These are phyloP conservation scores for Saccharomyces uvarum DNA, from an alignment of 1,139 yeast genomes.

Conservation along the genomic window DNA sequence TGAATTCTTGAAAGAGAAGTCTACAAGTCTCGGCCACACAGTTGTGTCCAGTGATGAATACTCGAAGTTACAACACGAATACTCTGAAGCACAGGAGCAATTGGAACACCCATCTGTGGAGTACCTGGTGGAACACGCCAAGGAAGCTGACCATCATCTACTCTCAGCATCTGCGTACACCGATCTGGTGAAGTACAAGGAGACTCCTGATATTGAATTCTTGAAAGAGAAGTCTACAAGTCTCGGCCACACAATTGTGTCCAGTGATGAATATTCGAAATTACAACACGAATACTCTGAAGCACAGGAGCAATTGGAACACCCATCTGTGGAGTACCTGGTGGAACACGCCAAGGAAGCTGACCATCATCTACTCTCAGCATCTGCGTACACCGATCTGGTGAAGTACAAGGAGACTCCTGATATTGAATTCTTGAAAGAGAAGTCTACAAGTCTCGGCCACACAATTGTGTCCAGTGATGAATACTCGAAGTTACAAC, in stretches of 20 bases:
- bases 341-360: slow-evolving; percentile 20
- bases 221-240: slow-evolving; percentile 33
- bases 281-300: slow-evolving; percentile 3
- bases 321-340: slow-evolving; percentile 9
- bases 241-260: background rate
- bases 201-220: slow-evolving; percentile 27
- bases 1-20: slow-evolving; percentile 34
- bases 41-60: slow-evolving; percentile 2
- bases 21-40: slow-evolving; percentile 16
- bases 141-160: too few species aligned
- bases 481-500: slow-evolving; percentile 16
- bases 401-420: slow-evolving; percentile 10
- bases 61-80: slow-evolving; percentile 9
- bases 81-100: slow-evolving; percentile 4
- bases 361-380: background rate
- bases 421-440: slow-evolving; percentile 29
- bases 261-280: too few species aligned
- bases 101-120: slow-evolving; percentile 1
- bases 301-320: slow-evolving; percentile 1
- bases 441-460: slow-evolving; percentile 32
- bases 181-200: slow-evolving; percentile 14
- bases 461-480: slow-evolving; percentile 27
- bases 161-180: background rate
- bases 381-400: background rate
- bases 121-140: slow-evolving; percentile 5